Evolutionary conservation across 2,329 filamentous ascomycete genomes (phyloP), one percentile per base, ranked within the genome.

Genomic region (Fusarium heterosporum): DNA sequence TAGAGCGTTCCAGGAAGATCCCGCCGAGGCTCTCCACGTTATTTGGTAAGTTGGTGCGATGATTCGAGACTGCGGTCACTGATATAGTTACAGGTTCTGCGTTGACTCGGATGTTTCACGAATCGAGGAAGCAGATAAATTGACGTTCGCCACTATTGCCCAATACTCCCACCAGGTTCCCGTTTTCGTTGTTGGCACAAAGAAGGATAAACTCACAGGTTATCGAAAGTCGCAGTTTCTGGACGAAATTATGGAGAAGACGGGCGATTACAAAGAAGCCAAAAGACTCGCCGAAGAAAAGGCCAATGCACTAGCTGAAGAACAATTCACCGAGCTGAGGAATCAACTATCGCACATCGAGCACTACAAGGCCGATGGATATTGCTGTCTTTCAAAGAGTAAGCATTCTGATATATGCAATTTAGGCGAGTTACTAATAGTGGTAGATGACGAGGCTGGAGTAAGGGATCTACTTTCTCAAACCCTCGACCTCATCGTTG

Each of bases 291-390:
- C 71, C 0, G 71, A 73, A 25, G 50, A 64, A 28, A 64, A 66
- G 10, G 69, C 71, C 16, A 71, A 69, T 22, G 51, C 46, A 4
- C 55, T 71, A 45, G 71, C 71, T 1, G 67, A 72, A 2, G 56
- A 60, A 2, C 71, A 73, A 17, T 73, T 73, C 34, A 51, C 65
- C 19, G 57, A 72, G 39, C 46, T 73, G 1, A 59, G 71, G 12
- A 72, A 46, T 7, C 71, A 73, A 3, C 48, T 73, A 4, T 69
- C 65, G 0, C 71, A 73, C 43, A 73, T 73, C 1, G 71, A 73
- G 8, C 71, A 73, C 41, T 73, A 73, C 62, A 73, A 73, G 36
- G 71, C 71, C 0, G 71, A 73, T 25, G 71, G 71, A 1, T 71
- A 60, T 12, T 73, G 71, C 36, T 73, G 71, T 26, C 55, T 73